Base-by-base conservation (phyloP, 2,329 filamentous ascomycete species). In the Trichoderma sp. region DNA sequence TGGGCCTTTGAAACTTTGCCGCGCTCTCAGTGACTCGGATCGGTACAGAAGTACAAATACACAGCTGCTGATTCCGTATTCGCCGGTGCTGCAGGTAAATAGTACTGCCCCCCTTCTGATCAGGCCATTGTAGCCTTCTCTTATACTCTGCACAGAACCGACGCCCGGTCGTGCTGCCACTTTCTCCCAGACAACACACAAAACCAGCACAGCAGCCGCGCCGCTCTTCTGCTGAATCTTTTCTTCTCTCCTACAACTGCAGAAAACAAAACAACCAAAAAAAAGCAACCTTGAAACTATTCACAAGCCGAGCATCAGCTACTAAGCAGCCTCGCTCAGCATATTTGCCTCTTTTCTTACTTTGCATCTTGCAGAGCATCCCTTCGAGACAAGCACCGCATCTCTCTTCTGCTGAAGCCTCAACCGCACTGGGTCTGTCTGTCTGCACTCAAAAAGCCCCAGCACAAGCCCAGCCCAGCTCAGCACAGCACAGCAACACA, bases 251-350 rank as follows among this genome's bases (percentile, higher is more conserved):
- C 4, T 24, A 56, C 31, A 21, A 63, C 59, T 60, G 2, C 12
- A 16, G 4, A 62, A 29, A 3, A 27, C 29, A 6, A 63, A 27
- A 18, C n/a, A 12, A 35, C 24, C n/a, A 27, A 59, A 27, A 18
- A 69, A 60, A 29, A 59, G 12, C 24, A 31, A 71, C 45, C 38
- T 45, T 45, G 38, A 60, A 27, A 53, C 69, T 64, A 50, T 73
- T 21, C 60, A 31, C 41, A 56, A 64, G 69, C 41, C 69, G 60
- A 73, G 69, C 69, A 73, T 69, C 64, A 69, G 45, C 66, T 69
- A 50, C 21, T 59, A 38, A 72, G 31, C 69, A 65, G 69, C 69
- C 8, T 65, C 41, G 69, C 69, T 65, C 69, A 73, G 60, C 69
- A 73, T 73, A 18, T 64, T 38, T 73, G 60, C 41, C 60, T 53